These are phyloP conservation scores for Trichoderma polysporum DNA, from an alignment of 2,329 filamentous ascomycete species.

Conservation along the genomic window DNA sequence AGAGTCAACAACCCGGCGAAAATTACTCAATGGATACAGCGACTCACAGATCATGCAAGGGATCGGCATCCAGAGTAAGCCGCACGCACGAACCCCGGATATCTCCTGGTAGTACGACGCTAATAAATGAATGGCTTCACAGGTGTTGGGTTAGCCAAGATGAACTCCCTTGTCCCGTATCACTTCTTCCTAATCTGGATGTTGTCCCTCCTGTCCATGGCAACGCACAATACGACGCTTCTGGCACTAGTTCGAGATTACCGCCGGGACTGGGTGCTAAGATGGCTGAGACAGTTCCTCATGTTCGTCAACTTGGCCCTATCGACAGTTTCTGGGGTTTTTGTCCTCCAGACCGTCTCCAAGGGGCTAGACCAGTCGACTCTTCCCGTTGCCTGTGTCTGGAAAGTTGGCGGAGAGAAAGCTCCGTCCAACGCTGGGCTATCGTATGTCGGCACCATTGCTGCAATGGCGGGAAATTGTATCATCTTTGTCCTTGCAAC, in stretches of 20 bases:
- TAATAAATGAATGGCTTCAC: slow-evolving; percentile 8
- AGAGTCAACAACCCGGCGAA: slow-evolving; percentile 56
- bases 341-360: slow-evolving; percentile 55
- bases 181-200: slow-evolving; percentile 74
- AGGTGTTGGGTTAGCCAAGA: slow-evolving; percentile 58
- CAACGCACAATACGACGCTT: slow-evolving; percentile 64
- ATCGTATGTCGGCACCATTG: slow-evolving; percentile 59
- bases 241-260: slow-evolving; percentile 66
- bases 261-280: slow-evolving; percentile 64
- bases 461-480: slow-evolving; percentile 58
- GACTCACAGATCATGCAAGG: slow-evolving; percentile 70
- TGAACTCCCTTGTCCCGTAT: slow-evolving; percentile 59
- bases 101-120: slow-evolving; percentile 13
- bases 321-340: slow-evolving; percentile 55
- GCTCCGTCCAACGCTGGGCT: slow-evolving; percentile 41
- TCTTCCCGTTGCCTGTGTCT: slow-evolving; percentile 62
- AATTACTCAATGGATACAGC: slow-evolving; percentile 63
- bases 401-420: slow-evolving; percentile 44
- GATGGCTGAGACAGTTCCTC: slow-evolving; percentile 64
- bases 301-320: slow-evolving; percentile 66
- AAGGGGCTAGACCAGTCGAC: slow-evolving; percentile 51
- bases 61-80: slow-evolving; percentile 61
- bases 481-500: slow-evolving; percentile 59
- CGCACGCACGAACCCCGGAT: slow-evolving; percentile 5
- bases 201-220: slow-evolving; percentile 61